A percentile compares a stretch with the other conserved stretches of the same genome.
Conservation (phyloP, 306 rosid genomes). For the Abrus precatorius region DNA sequence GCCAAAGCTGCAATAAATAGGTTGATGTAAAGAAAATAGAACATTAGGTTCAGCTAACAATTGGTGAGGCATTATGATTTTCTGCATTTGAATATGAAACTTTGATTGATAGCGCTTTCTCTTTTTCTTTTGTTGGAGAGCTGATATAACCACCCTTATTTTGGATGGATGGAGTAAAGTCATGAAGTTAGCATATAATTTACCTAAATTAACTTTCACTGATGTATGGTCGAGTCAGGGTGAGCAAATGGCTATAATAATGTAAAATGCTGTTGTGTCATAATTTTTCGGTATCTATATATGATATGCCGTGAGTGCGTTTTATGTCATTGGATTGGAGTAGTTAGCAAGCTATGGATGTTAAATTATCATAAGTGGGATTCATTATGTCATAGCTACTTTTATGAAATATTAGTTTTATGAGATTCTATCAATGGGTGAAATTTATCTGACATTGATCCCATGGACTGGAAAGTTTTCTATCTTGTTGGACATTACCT, state of each 20-base stretch:
- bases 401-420: conserved; percentile 15
- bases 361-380: neutral
- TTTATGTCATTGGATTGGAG: neutral
- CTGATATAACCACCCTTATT: neutral
- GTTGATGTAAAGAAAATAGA: conserved; percentile 14
- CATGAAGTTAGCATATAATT: neutral
- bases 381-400: neutral
- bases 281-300: neutral
- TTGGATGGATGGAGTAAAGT: neutral
- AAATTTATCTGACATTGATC: neutral
- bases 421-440: neutral
- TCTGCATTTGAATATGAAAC: conserved; percentile 27
- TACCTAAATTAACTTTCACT: conserved; percentile 4
- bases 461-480: conserved; percentile 9
- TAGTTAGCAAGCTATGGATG: conserved; percentile 15
- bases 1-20: conserved; percentile 1
- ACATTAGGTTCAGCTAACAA: neutral
- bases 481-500: conserved; percentile 4
- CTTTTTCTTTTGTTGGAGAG: neutral
- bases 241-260: conserved; percentile 8
- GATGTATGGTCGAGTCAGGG: conserved; percentile 2
- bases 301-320: neutral
- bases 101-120: neutral
- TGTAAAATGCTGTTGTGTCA: neutral
- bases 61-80: neutral